phyloP scores from a whole-genome alignment of 2,329 filamentous ascomycete genomes.

The Aspergillus sergii region DNA sequence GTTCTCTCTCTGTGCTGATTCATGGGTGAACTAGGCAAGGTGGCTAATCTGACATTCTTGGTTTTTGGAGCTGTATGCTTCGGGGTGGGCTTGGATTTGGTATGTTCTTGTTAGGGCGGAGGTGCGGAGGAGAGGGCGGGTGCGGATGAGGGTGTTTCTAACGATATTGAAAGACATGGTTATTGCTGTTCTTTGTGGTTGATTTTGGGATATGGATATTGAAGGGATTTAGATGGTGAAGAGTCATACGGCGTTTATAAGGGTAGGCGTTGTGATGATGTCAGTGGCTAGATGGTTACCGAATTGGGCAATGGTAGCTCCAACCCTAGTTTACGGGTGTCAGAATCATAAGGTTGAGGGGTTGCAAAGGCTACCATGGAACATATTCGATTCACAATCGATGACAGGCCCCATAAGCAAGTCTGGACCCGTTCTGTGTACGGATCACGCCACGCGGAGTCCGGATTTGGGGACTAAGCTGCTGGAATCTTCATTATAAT shows the following conservation, averaged over 20 bases:
- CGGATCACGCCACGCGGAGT: neutral
- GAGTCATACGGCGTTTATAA: neutral
- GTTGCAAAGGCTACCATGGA: neutral
- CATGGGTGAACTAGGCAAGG: too few relatives aligned
- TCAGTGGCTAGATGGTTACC: slow-evolving; percentile 1
- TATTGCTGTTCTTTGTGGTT: neutral
- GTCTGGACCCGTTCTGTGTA: neutral
- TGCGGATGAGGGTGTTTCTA: neutral
- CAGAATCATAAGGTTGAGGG: neutral
- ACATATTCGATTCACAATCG: neutral
- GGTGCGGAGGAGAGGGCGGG: neutral
- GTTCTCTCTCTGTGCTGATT: neutral
- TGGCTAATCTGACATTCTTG: neutral
- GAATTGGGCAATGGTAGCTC: neutral
- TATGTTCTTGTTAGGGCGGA: neutral
- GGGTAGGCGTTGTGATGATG: neutral
- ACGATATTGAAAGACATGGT: neutral
- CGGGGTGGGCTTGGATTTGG: neutral
- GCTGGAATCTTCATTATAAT: too few relatives aligned
- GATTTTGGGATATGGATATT: neutral
- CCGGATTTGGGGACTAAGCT: too few relatives aligned
- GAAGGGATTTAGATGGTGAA: neutral
- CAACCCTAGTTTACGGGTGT: neutral
- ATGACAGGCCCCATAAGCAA: neutral
- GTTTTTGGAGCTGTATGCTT: neutral